phyloP scores from a whole-genome alignment of 2,329 filamentous ascomycete genomes.

The Diaporthe sp. region DNA sequence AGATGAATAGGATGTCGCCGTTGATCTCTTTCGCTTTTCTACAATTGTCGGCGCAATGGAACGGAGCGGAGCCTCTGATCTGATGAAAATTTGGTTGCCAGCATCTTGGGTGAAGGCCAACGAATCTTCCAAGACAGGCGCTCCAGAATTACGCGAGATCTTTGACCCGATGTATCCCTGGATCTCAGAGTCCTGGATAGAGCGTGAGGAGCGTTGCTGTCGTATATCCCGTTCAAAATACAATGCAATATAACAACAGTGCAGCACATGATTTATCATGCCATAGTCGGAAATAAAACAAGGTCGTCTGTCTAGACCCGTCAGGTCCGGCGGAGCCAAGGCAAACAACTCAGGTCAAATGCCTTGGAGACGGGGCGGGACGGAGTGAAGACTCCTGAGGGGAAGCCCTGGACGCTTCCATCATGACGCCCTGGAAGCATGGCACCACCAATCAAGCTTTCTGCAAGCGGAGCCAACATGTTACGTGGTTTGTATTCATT shows the following conservation, averaged over 20 bases:
- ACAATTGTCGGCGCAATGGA: no score
- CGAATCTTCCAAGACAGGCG: no score
- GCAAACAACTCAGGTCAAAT: neutral
- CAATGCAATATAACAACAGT: neutral
- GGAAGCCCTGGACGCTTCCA: neutral
- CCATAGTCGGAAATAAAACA: neutral
- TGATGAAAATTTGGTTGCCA: no score
- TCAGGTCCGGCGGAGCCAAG: neutral
- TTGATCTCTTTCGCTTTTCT: no score
- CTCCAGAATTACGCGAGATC: no score
- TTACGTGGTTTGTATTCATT: slow-evolving; percentile 27
- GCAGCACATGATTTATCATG: slow-evolving; percentile 13
- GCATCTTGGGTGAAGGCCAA: no score
- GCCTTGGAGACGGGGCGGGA: neutral
- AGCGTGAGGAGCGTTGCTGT: no score
- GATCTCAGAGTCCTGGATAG: no score
- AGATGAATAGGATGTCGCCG: no score
- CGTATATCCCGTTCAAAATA: no score
- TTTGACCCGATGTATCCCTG: no score
- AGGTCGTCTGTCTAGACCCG: neutral
- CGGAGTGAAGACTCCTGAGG: slow-evolving; percentile 6
- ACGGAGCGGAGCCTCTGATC: no score
- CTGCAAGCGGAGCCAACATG: slow-evolving; percentile 16
- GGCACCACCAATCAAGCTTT: slow-evolving; percentile 19
- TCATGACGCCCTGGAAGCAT: slow-evolving; percentile 21